Evolutionary conservation across 1,284 basidiomycete genomes (phyloP), one percentile per base, ranked within the genome.

Genomic region (Lignosus rhinocerotis): DNA sequence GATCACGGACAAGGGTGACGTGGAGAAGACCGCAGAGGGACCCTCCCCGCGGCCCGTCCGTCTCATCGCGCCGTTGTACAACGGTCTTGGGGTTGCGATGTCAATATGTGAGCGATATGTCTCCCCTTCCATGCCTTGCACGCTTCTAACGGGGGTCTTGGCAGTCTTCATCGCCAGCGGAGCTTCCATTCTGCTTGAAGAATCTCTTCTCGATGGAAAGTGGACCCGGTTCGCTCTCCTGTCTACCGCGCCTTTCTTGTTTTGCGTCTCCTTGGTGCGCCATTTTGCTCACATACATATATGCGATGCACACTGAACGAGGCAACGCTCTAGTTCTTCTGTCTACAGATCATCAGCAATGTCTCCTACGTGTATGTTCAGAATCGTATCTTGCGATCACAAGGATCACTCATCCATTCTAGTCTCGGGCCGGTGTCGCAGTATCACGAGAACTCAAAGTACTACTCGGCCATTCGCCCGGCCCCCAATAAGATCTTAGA

Each of bases 11-110:
- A 68, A 70, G 52, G 60, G 69, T 36, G 84, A 82, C 62, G 71
- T 78, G 30, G 85, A 89, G 73, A 86, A 85, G 66, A 80, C 60
- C 6, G 69, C 67, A n/a, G 66, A 68, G n/a, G 68, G 68, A 7
- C 63, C 67, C 3, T 67, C 67, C 2, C 14, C 59, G 11, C 78
- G 90, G 8, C 87, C 88, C 0, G 81, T 85, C 51, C 81, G 86
- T 46, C 79, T 92, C n/a, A 87, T 90, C 63, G 91, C 90, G 6
- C 90, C 92, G 0, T 72, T 94, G 52, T 91, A 93, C 66, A 84
- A 83, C 49, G 93, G 93, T 17, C 69, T 93, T 9, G 88, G 87
- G 39, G 82, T 80, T 62, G 90, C 78, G 14, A 71, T 86, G 63
- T 83, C 80, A 17, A 69, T 83, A 54, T 90, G 91, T 87, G 70